These are phyloP conservation scores for Agastache rugosa DNA, from an alignment of 257 asterid genomes.

Conservation along the genomic window DNA sequence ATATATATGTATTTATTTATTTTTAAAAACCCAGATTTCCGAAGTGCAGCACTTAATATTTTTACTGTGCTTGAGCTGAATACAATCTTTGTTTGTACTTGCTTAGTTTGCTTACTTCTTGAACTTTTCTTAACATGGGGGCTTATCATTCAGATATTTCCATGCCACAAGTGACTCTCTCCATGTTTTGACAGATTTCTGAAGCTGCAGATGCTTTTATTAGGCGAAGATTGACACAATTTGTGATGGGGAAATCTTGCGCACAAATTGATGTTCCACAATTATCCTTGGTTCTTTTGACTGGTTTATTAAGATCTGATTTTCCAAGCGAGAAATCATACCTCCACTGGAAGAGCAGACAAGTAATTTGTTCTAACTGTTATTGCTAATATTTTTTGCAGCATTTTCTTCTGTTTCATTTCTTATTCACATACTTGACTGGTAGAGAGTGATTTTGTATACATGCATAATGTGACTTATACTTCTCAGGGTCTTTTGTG, in stretches of 20 bases:
- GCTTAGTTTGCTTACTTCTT: constrained; percentile 22
- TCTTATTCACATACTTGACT: constrained; percentile 6
- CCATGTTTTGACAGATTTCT: constrained; percentile 67
- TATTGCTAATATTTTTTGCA: constrained; percentile 28
- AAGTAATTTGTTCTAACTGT: constrained; percentile 49
- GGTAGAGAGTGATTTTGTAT: constrained; percentile 27
- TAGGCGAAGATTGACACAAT: constrained; percentile 67
- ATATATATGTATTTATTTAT: no score
- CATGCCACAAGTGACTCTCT: constrained; percentile 37
- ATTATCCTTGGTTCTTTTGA: constrained; percentile 73
- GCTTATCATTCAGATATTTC: constrained; percentile 17
- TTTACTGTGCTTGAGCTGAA: constrained; percentile 1
- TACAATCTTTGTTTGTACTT: constrained; percentile 18
- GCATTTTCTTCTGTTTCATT: constrained; percentile 32
- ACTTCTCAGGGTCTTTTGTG: constrained; percentile 13
- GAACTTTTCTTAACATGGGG: constrained; percentile 19
- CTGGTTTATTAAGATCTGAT: constrained; percentile 76
- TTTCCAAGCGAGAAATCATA: constrained; percentile 74
- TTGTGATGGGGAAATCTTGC: constrained; percentile 60
- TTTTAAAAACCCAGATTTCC: constrained; percentile 4
- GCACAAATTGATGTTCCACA: constrained; percentile 81
- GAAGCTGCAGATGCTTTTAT: constrained; percentile 73
- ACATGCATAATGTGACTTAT: constrained; percentile 10
- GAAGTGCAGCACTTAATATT: constrained; percentile 7
- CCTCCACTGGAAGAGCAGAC: constrained; percentile 86